These are phyloP conservation scores for Phoenix dactylifera DNA, from an alignment of 176 grass and related monocot species.

Conservation along the genomic window DNA sequence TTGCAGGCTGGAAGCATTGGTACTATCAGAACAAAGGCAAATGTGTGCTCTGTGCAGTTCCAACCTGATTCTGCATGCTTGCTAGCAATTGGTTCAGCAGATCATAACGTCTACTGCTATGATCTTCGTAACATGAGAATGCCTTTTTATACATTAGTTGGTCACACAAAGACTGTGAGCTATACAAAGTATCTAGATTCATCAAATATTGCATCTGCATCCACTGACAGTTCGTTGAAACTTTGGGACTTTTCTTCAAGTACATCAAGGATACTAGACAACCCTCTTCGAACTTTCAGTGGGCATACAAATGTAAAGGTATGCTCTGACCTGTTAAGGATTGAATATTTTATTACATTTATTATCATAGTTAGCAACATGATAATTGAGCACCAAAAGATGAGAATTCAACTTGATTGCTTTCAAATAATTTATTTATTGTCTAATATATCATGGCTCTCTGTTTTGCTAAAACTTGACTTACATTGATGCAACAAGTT, in stretches of 20 bases:
- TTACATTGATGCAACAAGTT: too few species aligned
- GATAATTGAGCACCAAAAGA: too few species aligned
- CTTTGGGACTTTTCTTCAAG: slow-evolving; percentile 71
- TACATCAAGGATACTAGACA: slow-evolving; percentile 44
- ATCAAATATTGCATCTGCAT: slow-evolving; percentile 66
- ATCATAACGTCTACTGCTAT: slow-evolving; percentile 94
- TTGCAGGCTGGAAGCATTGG: slow-evolving; percentile 83
- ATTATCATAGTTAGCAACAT: too few species aligned
- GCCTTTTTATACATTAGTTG: slow-evolving; percentile 58
- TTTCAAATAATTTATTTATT: too few species aligned
- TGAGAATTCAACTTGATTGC: too few species aligned
- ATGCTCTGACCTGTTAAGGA: not conserved
- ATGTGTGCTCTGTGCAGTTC: slow-evolving; percentile 93
- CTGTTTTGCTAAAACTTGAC: too few species aligned
- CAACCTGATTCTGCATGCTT: slow-evolving; percentile 68
- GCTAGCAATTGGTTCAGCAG: slow-evolving; percentile 86
- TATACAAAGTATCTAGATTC: slow-evolving; percentile 86
- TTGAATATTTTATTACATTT: too few species aligned
- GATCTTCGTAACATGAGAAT: slow-evolving; percentile 80
- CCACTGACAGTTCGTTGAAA: slow-evolving; percentile 83
- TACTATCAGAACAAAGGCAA: slow-evolving; percentile 91
- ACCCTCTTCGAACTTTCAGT: slow-evolving; percentile 70
- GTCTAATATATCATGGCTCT: too few species aligned
- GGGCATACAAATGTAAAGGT: slow-evolving; percentile 98
- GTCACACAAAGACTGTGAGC: slow-evolving; percentile 91